phyloP scores from a whole-genome alignment of 2,329 filamentous ascomycete species.

The Pyrenochaeta sp. region DNA sequence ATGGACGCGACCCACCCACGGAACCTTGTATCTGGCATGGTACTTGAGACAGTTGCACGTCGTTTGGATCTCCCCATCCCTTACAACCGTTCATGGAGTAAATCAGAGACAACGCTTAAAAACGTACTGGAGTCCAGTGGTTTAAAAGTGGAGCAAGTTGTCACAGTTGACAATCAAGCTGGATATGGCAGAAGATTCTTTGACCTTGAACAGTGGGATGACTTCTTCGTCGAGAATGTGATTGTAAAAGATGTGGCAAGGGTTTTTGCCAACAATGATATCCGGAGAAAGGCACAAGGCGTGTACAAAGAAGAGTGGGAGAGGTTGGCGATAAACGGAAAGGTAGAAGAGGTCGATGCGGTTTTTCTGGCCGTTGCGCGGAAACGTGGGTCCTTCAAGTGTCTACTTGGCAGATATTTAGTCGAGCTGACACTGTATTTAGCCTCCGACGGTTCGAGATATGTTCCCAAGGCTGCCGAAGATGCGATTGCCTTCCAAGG shows the following conservation, averaged over 20 bases:
- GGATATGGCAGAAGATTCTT: conserved; percentile 41
- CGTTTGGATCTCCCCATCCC: conserved; percentile 43
- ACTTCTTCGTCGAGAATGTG: conserved; percentile 48
- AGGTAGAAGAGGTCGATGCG: conserved; percentile 49
- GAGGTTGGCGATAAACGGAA: conserved; percentile 47
- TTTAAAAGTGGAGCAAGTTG: conserved; percentile 41
- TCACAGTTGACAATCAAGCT: conserved; percentile 43
- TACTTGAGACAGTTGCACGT: conserved; percentile 48
- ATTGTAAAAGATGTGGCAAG: conserved; percentile 34
- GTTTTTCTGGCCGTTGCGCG: conserved; percentile 50
- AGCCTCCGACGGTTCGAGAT: conserved; percentile 39
- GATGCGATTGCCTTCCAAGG: conserved; percentile 46
- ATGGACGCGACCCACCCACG: conserved; percentile 51
- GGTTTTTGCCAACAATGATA: conserved; percentile 40
- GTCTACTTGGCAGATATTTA: not conserved
- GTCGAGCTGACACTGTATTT: conserved; percentile 7
- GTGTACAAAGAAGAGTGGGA: conserved; percentile 51
- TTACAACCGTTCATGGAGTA: conserved; percentile 49
- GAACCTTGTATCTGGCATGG: conserved; percentile 48
- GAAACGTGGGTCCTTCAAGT: conserved; percentile 33
- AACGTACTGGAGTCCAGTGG: conserved; percentile 47
- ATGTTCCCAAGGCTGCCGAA: conserved; percentile 11
- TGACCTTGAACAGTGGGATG: conserved; percentile 41
- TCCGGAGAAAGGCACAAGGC: conserved; percentile 42
- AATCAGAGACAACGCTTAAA: conserved; percentile 41